Percentiles rank a stretch among this genome's conserved stretches.
These are phyloP conservation scores for Claviceps humidiphila DNA, from an alignment of 2,329 filamentous ascomycete genomes.

Conservation along the genomic window DNA sequence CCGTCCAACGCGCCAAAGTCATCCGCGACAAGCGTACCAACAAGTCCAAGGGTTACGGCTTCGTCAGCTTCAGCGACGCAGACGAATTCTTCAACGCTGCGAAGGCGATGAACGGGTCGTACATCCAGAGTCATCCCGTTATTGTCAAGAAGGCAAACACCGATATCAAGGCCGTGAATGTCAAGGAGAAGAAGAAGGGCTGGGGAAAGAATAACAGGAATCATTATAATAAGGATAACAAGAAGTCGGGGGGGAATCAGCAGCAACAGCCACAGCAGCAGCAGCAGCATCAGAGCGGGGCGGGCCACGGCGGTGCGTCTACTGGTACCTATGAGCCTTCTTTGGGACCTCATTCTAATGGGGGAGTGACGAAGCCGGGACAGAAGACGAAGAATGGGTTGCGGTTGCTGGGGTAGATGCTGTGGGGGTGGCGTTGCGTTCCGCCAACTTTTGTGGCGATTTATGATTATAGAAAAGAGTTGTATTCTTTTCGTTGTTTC, in stretches of 20 bases:
- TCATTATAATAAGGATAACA: slow-evolving; percentile 9
- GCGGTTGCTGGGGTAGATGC: slow-evolving; percentile 41
- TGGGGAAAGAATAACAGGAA: slow-evolving; percentile 21
- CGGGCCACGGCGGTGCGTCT: slow-evolving; percentile 12
- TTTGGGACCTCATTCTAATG: slow-evolving; percentile 34
- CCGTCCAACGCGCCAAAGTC: slow-evolving; percentile 83
- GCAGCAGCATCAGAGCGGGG: slow-evolving; percentile 9
- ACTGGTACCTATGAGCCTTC: slow-evolving; percentile 33
- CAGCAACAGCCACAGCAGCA: not conserved
- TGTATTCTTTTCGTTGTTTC: not conserved
- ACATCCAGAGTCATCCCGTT: slow-evolving; percentile 94
- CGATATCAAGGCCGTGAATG: slow-evolving; percentile 69
- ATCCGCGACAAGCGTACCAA: slow-evolving; percentile 91
- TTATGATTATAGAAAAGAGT: not conserved
- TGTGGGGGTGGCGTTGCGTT: not conserved
- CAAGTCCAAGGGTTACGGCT: slow-evolving; percentile 93
- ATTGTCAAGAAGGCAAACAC: slow-evolving; percentile 78
- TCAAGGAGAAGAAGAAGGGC: slow-evolving; percentile 45
- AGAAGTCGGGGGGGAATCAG: not conserved
- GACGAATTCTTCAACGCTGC: slow-evolving; percentile 95
- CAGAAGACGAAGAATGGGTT: slow-evolving; percentile 56
- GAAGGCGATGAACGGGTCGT: slow-evolving; percentile 98
- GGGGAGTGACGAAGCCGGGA: slow-evolving; percentile 47
- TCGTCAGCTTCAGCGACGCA: slow-evolving; percentile 88
- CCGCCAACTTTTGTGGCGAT: too few species aligned